Evolutionary conservation across 768 basidiomycete genomes (phyloP).

Genomic region (Pleurotus eryngii): DNA sequence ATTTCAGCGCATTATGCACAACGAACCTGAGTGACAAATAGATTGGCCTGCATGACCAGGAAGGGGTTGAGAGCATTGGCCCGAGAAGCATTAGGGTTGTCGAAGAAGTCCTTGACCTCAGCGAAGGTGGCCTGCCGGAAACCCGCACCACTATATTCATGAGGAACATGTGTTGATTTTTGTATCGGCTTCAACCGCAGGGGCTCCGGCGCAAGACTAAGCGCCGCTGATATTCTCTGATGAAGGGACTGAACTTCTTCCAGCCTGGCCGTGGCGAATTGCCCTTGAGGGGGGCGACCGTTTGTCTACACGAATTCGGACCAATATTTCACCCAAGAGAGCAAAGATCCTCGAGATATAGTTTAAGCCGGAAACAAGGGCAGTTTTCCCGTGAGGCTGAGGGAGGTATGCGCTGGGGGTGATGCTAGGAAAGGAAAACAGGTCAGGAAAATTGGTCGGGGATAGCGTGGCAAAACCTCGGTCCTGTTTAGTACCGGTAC

Average conservation of each 20-base stretch:
- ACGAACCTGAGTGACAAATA: conserved; percentile 81
- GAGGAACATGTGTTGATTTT: conserved; percentile 44
- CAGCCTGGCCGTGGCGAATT: conserved; percentile 78
- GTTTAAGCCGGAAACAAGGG: conserved; percentile 83
- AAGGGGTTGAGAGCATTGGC: conserved; percentile 86
- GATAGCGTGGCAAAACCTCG: conserved; percentile 24
- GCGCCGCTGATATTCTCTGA: conserved; percentile 67
- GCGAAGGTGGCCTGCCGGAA: conserved; percentile 83
- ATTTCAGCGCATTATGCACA: neutral
- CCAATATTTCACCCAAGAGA: conserved; percentile 80
- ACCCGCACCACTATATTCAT: conserved; percentile 65
- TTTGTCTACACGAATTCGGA: conserved; percentile 84
- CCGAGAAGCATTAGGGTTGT: conserved; percentile 83
- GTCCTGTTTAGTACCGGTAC: conserved; percentile 30
- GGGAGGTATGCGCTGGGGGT: conserved; percentile 80
- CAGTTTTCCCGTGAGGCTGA: conserved; percentile 85
- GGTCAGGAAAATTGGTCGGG: conserved; percentile 11
- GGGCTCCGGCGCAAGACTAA: conserved; percentile 74
- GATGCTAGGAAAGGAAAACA: conserved; percentile 46
- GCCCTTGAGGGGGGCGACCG: conserved; percentile 83
- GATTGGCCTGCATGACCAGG: conserved; percentile 88
- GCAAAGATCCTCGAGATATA: conserved; percentile 86
- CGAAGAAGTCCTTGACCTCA: conserved; percentile 88
- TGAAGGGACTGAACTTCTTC: conserved; percentile 85
- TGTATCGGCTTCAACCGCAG: conserved; percentile 63